Percentiles rank a stretch among this genome's conserved stretches.
These are phyloP conservation scores for Ceriops zippeliana DNA, from an alignment of 345 rosid genomes.

Conservation along the genomic window DNA sequence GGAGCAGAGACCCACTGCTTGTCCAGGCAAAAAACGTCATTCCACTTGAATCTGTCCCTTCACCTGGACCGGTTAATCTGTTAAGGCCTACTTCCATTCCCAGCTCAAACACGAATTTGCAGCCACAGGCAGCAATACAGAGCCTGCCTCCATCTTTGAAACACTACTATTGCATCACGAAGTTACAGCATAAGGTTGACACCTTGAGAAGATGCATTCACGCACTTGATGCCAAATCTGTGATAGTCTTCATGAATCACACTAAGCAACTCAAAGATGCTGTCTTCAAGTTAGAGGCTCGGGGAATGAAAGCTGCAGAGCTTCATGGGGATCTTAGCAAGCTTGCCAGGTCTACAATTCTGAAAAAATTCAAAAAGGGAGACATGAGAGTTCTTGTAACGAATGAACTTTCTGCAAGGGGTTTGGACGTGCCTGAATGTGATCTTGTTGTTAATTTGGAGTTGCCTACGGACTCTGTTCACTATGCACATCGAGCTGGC, in stretches of 20 bases:
- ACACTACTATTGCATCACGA: conserved; percentile 70
- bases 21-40: conserved; percentile 68
- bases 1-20: conserved; percentile 77
- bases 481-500: conserved; percentile 90
- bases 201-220: conserved; percentile 79
- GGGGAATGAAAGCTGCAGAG: conserved; percentile 75
- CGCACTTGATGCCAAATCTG: conserved; percentile 76
- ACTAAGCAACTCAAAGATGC: conserved; percentile 84
- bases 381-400: conserved; percentile 74
- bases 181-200: conserved; percentile 85
- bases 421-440: conserved; percentile 83
- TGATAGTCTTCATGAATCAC: conserved; percentile 91
- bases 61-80: conserved; percentile 46
- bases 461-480: conserved; percentile 72
- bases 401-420: conserved; percentile 94
- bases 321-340: conserved; percentile 94
- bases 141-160: conserved; percentile 85
- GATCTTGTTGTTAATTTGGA: conserved; percentile 88
- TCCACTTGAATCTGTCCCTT: conserved; percentile 51
- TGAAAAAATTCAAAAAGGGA: conserved; percentile 87
- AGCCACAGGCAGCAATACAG: conserved; percentile 50
- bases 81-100: conserved; percentile 36
- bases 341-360: conserved; percentile 76
- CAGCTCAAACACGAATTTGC: conserved; percentile 34
- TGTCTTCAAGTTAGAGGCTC: conserved; percentile 87